Evolutionary conservation across 2,329 filamentous ascomycete genomes (phyloP).

Genomic region (Pseudogymnoascus sp.): DNA sequence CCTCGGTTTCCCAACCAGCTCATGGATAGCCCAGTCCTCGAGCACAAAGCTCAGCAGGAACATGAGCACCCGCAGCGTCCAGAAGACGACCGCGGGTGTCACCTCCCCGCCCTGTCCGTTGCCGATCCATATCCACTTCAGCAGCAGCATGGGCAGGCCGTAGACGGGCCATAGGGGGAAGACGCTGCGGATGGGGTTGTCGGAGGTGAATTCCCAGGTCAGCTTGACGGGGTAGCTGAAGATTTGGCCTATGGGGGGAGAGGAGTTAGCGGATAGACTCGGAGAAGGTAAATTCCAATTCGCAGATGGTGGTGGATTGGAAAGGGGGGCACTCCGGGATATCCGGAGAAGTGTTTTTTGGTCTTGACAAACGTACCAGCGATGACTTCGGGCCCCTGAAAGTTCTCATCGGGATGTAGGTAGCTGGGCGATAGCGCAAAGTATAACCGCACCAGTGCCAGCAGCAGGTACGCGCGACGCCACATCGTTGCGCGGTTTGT

Average conservation of each 20-base stretch:
- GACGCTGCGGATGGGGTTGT: conserved; percentile 83
- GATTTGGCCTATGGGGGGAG: conserved; percentile 54
- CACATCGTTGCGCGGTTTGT: conserved; percentile 54
- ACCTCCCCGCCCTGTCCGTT: conserved; percentile 69
- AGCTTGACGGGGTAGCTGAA: conserved; percentile 83
- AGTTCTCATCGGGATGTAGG: conserved; percentile 96
- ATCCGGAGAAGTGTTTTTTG: neutral
- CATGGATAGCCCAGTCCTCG: conserved; percentile 95
- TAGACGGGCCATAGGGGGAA: conserved; percentile 96
- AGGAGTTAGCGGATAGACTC: conserved; percentile 12
- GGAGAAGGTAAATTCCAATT: neutral
- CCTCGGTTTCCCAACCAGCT: conserved; percentile 70
- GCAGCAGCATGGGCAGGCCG: conserved; percentile 82
- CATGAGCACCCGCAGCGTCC: conserved; percentile 82
- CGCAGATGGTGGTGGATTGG: neutral
- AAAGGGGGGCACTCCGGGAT: neutral
- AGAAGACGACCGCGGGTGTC: conserved; percentile 81
- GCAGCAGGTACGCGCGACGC: conserved; percentile 78
- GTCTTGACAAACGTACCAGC: conserved; percentile 64
- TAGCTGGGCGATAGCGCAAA: conserved; percentile 94
- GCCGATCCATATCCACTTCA: conserved; percentile 89
- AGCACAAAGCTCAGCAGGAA: conserved; percentile 92
- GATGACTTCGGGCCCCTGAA: conserved; percentile 95
- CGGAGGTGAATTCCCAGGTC: conserved; percentile 94
- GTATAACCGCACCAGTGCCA: conserved; percentile 83